Evolutionary conservation across 1,284 basidiomycete species (phyloP), one percentile per base, ranked within the genome.

Genomic region (Apiotrichum akiyoshidainum): DNA sequence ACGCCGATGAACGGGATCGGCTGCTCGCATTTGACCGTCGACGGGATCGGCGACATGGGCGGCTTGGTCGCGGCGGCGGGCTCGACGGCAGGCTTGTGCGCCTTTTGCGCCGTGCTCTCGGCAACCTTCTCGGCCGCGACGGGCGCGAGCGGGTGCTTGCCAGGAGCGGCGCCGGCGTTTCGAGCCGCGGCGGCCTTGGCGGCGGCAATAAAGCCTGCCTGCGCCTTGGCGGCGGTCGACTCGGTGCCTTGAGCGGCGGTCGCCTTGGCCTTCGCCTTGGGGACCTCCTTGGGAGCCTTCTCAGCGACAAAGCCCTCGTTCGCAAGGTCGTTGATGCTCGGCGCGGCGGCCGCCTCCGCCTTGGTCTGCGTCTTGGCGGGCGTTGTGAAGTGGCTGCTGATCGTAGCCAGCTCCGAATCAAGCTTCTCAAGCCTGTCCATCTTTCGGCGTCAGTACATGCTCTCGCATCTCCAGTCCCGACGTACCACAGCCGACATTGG

Each of bases 1-100:
- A 61, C 44, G n/a, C 57, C 60, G 2, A 61, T 46, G 42, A 41
- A 17, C 13, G 26, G 46, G 11, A 61, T 49, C 13, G 60, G 60
- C 51, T 61, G 60, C 9, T 58, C 26, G 4, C 57, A 58, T n/a
- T 37, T 41, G 54, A 52, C 12, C 11, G 16, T 17, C 22, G 9
- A 26, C 11, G 42, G n/a, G 19, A n/a, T 16, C 12, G 42, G 14
- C 11, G 42, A 19, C 42, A n/a, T 8, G n/a, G 19, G 42, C 2
- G 42, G 9, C 11, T 22, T 17, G 45, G 26, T 9, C 14, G 22
- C 26, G 5, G 22, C 22, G 13, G 26, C 12, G 12, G 45, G 8
- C 10, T 11, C 42, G 4, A 19, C 19, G 3, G 7, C 26, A 7
- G 26, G 26, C 26, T 31, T n/a, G n/a, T n/a, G n/a, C n/a, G n/a